Conservation (phyloP, 2,329 filamentous ascomycete species). For the Xylaria hypoxylon region DNA sequence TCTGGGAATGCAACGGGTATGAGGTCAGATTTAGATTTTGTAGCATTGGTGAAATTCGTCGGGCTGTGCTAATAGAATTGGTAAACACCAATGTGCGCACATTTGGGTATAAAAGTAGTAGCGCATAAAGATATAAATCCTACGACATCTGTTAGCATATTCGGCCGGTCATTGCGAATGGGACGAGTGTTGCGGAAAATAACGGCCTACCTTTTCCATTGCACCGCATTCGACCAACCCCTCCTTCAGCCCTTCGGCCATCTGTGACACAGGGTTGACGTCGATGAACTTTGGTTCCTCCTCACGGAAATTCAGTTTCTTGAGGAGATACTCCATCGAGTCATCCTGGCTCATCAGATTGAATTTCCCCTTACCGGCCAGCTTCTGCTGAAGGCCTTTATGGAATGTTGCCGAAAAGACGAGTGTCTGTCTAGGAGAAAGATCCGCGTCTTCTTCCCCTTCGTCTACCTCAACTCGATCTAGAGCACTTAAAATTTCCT, state of each 20-base stretch:
- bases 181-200: not conserved
- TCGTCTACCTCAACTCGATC: constrained; percentile 72
- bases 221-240: constrained; percentile 91
- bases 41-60: constrained; percentile 85
- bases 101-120: constrained; percentile 84
- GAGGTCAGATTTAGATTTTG: constrained; percentile 83
- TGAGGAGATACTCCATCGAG: constrained; percentile 91
- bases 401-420: constrained; percentile 98
- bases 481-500: constrained; percentile 85
- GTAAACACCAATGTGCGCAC: constrained; percentile 90
- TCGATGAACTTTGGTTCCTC: constrained; percentile 91
- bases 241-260: constrained; percentile 88
- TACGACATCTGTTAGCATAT: constrained; percentile 49
- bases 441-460: constrained; percentile 60
- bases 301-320: constrained; percentile 88
- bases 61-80: constrained; percentile 93
- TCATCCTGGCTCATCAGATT: constrained; percentile 78
- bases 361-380: constrained; percentile 79
- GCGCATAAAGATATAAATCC: constrained; percentile 92
- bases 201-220: constrained; percentile 80
- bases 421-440: constrained; percentile 78
- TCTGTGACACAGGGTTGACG: constrained; percentile 87
- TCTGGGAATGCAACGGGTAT: constrained; percentile 87
- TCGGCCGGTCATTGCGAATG: not conserved
- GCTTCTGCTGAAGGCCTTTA: constrained; percentile 88